phyloP scores from a whole-genome alignment of 2,329 filamentous ascomycete species.

The Capronia americana region DNA sequence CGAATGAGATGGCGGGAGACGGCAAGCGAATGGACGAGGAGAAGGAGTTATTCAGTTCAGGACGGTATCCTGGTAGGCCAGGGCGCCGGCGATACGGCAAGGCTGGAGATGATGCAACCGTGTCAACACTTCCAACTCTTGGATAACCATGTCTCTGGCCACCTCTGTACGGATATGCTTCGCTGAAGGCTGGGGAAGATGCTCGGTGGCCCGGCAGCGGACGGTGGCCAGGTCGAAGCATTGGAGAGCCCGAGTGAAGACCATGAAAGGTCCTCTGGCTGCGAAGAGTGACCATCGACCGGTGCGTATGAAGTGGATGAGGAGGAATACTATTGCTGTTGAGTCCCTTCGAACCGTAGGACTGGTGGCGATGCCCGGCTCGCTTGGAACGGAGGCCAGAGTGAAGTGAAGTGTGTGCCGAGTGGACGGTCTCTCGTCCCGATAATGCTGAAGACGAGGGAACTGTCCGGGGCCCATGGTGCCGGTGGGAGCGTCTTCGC shows the following conservation, averaged over 20 bases:
- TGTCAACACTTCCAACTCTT: constrained; percentile 31
- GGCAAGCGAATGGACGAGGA: constrained; percentile 35
- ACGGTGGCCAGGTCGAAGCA: constrained; percentile 17
- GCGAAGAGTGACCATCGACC: constrained; percentile 39
- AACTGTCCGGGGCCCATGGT: constrained; percentile 29
- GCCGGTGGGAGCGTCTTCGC: constrained; percentile 26
- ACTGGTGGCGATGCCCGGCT: constrained; percentile 25
- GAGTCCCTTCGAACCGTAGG: constrained; percentile 18
- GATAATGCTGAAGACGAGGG: constrained; percentile 35
- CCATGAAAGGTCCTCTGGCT: constrained; percentile 33
- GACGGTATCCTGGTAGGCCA: constrained; percentile 29
- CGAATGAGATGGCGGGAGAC: constrained; percentile 33
- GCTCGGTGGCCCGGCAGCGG: constrained; percentile 24
- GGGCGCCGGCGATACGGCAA: constrained; percentile 22
- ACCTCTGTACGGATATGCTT: constrained; percentile 26
- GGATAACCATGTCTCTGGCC: constrained; percentile 24
- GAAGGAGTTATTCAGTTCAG: constrained; percentile 35
- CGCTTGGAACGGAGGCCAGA: constrained; percentile 30
- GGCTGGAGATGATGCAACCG: constrained; percentile 37
- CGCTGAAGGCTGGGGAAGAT: constrained; percentile 35
- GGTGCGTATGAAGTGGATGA: constrained; percentile 34
- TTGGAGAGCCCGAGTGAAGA: constrained; percentile 35
- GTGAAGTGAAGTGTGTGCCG: constrained; percentile 29
- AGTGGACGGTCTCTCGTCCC: constrained; percentile 33
- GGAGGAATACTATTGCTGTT: constrained; percentile 13